Evolutionary conservation across 2,329 filamentous ascomycete species (phyloP).

Genomic region (Venturia nashicola): DNA sequence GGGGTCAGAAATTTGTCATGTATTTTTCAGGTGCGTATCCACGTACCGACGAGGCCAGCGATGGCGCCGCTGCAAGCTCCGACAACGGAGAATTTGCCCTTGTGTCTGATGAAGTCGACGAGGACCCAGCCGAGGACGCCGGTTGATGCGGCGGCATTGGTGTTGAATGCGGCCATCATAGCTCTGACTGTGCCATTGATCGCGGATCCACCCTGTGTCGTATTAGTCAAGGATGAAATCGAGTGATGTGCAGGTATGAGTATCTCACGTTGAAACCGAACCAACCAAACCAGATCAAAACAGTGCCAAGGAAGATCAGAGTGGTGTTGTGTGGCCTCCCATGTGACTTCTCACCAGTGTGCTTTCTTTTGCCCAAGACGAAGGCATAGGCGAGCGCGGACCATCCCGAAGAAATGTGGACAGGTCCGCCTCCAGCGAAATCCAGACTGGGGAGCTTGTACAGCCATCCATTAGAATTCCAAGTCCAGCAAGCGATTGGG

Average conservation of each 20-base stretch:
- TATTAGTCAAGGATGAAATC: neutral
- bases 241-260: neutral
- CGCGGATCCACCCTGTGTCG: constrained; percentile 33
- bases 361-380: constrained; percentile 46
- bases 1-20: neutral
- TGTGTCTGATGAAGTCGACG: constrained; percentile 39
- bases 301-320: constrained; percentile 50
- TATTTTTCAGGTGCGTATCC: neutral
- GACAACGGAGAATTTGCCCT: constrained; percentile 42
- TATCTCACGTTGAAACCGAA: constrained; percentile 40
- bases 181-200: constrained; percentile 41
- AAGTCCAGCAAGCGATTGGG: constrained; percentile 53
- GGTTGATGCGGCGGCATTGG: constrained; percentile 42
- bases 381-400: constrained; percentile 52
- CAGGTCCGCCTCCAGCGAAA: constrained; percentile 50
- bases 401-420: constrained; percentile 52
- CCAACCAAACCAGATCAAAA: constrained; percentile 55
- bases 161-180: constrained; percentile 45
- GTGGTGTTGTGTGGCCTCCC: constrained; percentile 50
- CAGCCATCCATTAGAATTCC: constrained; percentile 55
- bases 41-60: constrained; percentile 41
- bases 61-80: constrained; percentile 47
- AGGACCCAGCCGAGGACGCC: constrained; percentile 43
- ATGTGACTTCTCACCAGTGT: constrained; percentile 35
- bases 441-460: constrained; percentile 48